Percentiles rank a stretch among this genome's conserved stretches.
Conservation (phyloP, 352 stramenopile species). For the Phytophthora tentaculata region DNA sequence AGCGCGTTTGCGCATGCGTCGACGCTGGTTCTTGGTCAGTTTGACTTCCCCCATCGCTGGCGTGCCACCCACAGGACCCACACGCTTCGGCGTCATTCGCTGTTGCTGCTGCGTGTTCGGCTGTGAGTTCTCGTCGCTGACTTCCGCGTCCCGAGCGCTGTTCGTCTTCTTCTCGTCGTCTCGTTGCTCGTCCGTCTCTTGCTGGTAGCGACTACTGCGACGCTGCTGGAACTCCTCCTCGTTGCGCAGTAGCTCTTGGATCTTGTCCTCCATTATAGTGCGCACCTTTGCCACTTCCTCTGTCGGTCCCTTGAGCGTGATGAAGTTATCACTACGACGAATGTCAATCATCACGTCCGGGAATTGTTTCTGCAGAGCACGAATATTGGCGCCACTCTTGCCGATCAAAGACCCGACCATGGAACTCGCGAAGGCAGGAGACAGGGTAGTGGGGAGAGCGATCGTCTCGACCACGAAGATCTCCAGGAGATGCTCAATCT, state of each 20-base stretch:
- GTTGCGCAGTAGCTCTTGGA: conserved; percentile 61
- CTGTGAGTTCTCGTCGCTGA: conserved; percentile 44
- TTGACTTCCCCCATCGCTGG: conserved; percentile 47
- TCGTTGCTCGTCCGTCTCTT: conserved; percentile 45
- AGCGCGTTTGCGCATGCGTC: conserved; percentile 77
- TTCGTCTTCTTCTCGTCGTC: conserved; percentile 29
- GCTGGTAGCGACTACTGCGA: conserved; percentile 34
- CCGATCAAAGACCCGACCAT: conserved; percentile 79
- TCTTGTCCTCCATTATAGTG: conserved; percentile 75
- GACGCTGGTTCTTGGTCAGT: conserved; percentile 83
- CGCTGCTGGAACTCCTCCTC: conserved; percentile 58
- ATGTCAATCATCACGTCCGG: conserved; percentile 71
- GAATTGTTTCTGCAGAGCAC: conserved; percentile 70
- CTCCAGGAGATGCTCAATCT: conserved; percentile 65
- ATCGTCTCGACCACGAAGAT: conserved; percentile 61
- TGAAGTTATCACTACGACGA: conserved; percentile 47
- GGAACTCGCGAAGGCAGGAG: conserved; percentile 40
- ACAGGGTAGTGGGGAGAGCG: conserved; percentile 46
- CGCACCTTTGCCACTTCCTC: conserved; percentile 61
- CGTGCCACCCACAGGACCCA: conserved; percentile 45
- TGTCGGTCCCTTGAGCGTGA: conserved; percentile 61
- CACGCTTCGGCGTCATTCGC: conserved; percentile 14
- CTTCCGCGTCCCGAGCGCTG: conserved; percentile 14
- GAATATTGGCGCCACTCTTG: conserved; percentile 82
- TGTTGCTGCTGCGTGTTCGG: conserved; percentile 27